Evolutionary conservation across 768 basidiomycete genomes (phyloP), one percentile per base, ranked within the genome.

Genomic region (Mycena alexandri): DNA sequence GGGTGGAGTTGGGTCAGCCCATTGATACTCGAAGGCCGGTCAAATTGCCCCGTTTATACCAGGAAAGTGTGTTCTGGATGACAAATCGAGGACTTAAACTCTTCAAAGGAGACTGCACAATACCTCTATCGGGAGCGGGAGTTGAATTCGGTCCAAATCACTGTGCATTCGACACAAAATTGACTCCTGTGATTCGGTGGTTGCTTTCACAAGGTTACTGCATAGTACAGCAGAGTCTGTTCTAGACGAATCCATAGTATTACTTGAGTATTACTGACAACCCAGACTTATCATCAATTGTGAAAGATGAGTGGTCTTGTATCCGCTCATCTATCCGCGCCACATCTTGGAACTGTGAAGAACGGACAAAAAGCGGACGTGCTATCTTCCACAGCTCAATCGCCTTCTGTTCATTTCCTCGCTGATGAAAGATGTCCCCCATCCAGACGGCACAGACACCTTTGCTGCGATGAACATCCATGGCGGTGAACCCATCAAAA

Each of bases 391-490:
- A 59, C 34, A 59, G 46, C 7, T 59, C 46, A 21, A 38, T 13
- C 22, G 57, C 64, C 14, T 60, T 38, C 25, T 36, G 8, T 22
- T 21, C 3, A n/a, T 60, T 14, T 36, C 64, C 57, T 12, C 33
- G 56, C 8, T 41, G 21, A 24, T 44, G 22, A 38, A 60, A 48
- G 3, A 59, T 59, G 22, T 65, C 64, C 7, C 57, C 64, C 14
- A 65, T 33, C 13, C 51, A 25, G 10, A 53, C 5, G 5, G 22
- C n/a, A 21, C 64, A 60, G 14, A 22, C 42, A 6, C 57, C 64
- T 33, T 25, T 34, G n/a, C 51, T 59, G 25, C 64, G 38, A 42
- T 65, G 64, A 22, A 65, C 48, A 54, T 65, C 64, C 51, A 53
- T 65, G 10, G 57, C 41, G 5, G 57, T 46, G 16, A 65, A 60